Percentiles rank a stretch among this genome's conserved stretches.
Evolutionary conservation across 2,329 filamentous ascomycete genomes (phyloP).

Genomic region (Cephalotrichum gorgonifer): DNA sequence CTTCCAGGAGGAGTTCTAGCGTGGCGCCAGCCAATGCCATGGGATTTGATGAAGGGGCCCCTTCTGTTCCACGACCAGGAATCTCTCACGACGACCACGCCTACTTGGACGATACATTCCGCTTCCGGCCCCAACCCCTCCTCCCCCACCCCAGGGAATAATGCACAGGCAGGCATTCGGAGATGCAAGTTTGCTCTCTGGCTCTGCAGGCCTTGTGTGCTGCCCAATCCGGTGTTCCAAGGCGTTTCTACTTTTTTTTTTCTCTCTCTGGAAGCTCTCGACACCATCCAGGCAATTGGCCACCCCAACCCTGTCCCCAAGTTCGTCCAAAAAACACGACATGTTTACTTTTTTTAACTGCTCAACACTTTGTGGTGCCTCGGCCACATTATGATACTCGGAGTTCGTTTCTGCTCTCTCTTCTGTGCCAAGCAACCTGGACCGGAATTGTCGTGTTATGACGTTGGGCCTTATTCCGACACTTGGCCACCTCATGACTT

Average conservation of each 20-base stretch:
- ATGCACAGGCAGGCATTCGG: no score
- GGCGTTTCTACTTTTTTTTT: background rate
- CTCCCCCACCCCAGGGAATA: background rate
- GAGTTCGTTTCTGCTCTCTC: background rate
- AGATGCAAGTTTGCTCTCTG: constrained; percentile 5
- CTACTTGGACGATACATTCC: background rate
- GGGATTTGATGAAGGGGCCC: background rate
- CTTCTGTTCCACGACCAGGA: background rate
- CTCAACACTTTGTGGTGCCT: background rate
- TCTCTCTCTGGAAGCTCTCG: background rate
- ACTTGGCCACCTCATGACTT: background rate
- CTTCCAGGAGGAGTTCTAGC: background rate
- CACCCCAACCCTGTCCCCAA: no score
- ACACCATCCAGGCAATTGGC: background rate
- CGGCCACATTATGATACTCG: background rate
- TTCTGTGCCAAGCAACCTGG: background rate
- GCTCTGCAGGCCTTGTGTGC: background rate
- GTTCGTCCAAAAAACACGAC: background rate
- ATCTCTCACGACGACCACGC: background rate
- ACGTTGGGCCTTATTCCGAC: background rate
- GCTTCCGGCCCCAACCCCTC: background rate
- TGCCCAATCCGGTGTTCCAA: background rate
- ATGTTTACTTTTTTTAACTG: background rate
- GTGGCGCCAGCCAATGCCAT: background rate
- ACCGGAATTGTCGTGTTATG: background rate